Evolutionary conservation across 2,329 filamentous ascomycete species (phyloP).

Genomic region (Aspergillus calidoustus): DNA sequence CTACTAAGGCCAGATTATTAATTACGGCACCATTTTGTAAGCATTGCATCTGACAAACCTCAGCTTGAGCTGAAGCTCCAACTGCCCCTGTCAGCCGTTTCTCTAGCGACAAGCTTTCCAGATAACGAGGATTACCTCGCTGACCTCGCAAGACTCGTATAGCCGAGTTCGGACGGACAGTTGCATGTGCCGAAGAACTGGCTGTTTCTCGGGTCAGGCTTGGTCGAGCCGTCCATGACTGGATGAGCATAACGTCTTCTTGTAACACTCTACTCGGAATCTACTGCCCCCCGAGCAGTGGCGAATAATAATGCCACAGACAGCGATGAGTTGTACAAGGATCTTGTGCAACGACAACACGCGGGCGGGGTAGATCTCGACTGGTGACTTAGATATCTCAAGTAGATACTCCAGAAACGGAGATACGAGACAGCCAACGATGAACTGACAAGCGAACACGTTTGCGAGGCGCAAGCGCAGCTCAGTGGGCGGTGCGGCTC

Average conservation of each 20-base stretch:
- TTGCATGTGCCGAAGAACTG: not conserved
- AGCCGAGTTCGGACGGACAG: not conserved
- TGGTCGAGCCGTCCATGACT: not conserved
- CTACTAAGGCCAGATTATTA: not conserved
- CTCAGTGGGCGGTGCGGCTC: slow-evolving; percentile 11
- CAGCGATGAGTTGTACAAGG: not conserved
- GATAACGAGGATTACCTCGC: too few relatives aligned
- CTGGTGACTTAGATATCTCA: not conserved
- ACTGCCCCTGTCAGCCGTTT: not conserved
- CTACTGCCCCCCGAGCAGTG: not conserved
- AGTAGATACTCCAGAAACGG: not conserved
- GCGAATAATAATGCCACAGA: not conserved
- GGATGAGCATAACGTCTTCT: not conserved
- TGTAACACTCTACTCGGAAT: not conserved
- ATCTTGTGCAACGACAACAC: not conserved
- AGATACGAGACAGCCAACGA: not conserved
- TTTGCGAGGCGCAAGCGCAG: slow-evolving; percentile 4
- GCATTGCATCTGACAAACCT: not conserved
- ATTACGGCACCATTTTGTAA: not conserved
- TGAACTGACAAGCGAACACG: not conserved
- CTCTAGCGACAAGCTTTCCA: not conserved
- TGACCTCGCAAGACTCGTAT: not conserved
- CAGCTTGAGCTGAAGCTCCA: not conserved
- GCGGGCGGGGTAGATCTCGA: not conserved
- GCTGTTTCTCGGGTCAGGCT: not conserved